Evolutionary conservation across 495 filamentous ascomycete genomes (phyloP).

Genomic region (Tetracladium setigerum): DNA sequence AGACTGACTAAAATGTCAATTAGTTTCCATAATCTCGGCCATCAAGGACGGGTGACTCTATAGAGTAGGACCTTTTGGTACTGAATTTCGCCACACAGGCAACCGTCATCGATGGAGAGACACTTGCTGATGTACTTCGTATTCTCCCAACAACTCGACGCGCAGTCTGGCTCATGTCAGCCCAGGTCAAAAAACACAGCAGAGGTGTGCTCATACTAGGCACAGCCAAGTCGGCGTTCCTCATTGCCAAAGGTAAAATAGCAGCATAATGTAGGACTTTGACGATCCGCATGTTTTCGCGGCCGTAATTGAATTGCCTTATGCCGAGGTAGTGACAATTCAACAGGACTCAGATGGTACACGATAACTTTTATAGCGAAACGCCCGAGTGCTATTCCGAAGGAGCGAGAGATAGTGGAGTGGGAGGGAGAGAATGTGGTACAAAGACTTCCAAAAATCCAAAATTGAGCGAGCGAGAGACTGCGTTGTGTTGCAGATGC

Average conservation of each 20-base stretch:
- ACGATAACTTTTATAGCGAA: too few relatives aligned
- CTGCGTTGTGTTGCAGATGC: too few relatives aligned
- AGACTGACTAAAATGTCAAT: conserved; percentile 24
- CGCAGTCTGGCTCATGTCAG: conserved; percentile 10
- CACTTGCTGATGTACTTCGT: conserved; percentile 28
- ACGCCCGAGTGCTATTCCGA: too few relatives aligned
- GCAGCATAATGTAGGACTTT: not conserved
- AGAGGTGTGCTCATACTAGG: conserved; percentile 2
- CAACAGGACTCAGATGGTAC: too few relatives aligned
- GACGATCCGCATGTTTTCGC: conserved; percentile 3
- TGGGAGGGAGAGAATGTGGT: too few relatives aligned
- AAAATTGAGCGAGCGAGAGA: too few relatives aligned
- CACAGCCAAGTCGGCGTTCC: not conserved
- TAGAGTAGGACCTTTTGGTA: conserved; percentile 26
- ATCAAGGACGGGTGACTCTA: conserved; percentile 4
- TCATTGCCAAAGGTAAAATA: not conserved
- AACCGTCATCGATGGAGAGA: conserved; percentile 21
- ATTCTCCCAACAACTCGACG: conserved; percentile 32
- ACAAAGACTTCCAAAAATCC: too few relatives aligned
- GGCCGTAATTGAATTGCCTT: too few relatives aligned
- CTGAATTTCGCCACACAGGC: conserved; percentile 26
- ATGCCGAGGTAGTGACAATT: too few relatives aligned
- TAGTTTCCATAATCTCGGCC: too few relatives aligned
- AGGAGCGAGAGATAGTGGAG: too few relatives aligned
- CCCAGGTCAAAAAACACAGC: not conserved